Percentiles rank a stretch among this genome's conserved stretches.
These are phyloP conservation scores for Solanum chmielewskii DNA, from an alignment of 257 asterid genomes.

Conservation along the genomic window DNA sequence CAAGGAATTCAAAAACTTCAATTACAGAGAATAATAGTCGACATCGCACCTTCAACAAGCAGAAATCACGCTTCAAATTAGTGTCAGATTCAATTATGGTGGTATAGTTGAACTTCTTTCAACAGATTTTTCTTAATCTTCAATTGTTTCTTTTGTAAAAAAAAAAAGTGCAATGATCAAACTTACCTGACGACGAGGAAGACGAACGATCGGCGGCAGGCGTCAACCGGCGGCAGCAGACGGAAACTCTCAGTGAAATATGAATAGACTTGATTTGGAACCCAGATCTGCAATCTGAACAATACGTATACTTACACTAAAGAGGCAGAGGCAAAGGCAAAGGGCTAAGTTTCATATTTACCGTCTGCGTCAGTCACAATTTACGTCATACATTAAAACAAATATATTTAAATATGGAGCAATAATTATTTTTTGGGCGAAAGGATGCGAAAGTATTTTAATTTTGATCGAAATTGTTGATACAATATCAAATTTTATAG, in stretches of 20 bases:
- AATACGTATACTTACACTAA: neutral
- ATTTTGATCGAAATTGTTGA: too few relatives aligned
- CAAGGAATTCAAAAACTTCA: neutral
- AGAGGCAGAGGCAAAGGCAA: neutral
- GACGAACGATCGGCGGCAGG: neutral
- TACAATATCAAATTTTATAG: too few relatives aligned
- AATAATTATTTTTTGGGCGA: too few relatives aligned
- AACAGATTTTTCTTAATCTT: neutral
- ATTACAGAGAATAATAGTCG: neutral
- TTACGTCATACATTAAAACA: neutral
- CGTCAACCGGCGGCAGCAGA: neutral
- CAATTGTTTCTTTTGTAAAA: neutral
- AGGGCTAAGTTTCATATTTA: neutral
- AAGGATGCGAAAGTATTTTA: too few relatives aligned
- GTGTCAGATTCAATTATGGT: neutral
- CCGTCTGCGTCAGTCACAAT: neutral
- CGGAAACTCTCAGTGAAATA: neutral
- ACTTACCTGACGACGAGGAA: neutral
- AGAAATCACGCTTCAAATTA: neutral
- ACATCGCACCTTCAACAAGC: neutral
- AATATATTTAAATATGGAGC: too few relatives aligned
- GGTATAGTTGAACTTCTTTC: neutral
- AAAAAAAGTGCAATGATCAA: neutral
- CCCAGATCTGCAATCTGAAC: neutral
- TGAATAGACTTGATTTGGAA: neutral